Evolutionary conservation across 768 basidiomycete genomes (phyloP).

Genomic region (Tulasnella sp.): DNA sequence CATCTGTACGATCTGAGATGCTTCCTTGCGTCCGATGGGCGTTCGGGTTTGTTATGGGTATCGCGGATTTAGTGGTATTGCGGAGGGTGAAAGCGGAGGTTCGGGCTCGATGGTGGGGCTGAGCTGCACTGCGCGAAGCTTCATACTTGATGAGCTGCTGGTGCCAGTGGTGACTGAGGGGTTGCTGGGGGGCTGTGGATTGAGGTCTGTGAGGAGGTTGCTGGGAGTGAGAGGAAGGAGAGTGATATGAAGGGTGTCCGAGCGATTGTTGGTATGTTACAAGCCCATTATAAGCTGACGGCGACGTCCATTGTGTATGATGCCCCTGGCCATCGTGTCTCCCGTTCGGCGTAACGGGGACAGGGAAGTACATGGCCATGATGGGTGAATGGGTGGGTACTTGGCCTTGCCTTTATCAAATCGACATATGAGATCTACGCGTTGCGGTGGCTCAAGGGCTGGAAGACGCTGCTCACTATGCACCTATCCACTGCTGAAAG

Average conservation of each 20-base stretch:
- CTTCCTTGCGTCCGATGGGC: slow-evolving; percentile 37
- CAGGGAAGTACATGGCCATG: slow-evolving; percentile 12
- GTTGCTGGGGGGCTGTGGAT: slow-evolving; percentile 28
- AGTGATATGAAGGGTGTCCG: slow-evolving; percentile 35
- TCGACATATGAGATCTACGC: not conserved
- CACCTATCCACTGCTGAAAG: not conserved
- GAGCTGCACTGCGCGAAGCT: slow-evolving; percentile 57
- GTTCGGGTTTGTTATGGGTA: slow-evolving; percentile 88
- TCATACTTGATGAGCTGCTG: slow-evolving; percentile 88
- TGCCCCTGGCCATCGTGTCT: slow-evolving; percentile 7
- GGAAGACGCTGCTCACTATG: not conserved
- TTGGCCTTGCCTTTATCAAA: slow-evolving; percentile 4
- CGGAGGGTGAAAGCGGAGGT: slow-evolving; percentile 92
- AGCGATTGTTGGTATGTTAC: slow-evolving; percentile 15
- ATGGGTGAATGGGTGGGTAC: not conserved
- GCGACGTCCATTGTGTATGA: slow-evolving; percentile 9
- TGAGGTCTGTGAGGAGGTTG: slow-evolving; percentile 45
- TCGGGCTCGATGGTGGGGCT: slow-evolving; percentile 88
- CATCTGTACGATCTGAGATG: slow-evolving; percentile 25
- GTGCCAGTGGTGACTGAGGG: slow-evolving; percentile 56
- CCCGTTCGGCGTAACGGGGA: slow-evolving; percentile 13
- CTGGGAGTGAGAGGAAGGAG: slow-evolving; percentile 61
- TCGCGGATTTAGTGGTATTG: slow-evolving; percentile 72
- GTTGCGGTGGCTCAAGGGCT: not conserved
- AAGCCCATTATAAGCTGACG: slow-evolving; percentile 6